Conservation (phyloP, 306 rosid genomes). For the Cucurbita moschata region DNA sequence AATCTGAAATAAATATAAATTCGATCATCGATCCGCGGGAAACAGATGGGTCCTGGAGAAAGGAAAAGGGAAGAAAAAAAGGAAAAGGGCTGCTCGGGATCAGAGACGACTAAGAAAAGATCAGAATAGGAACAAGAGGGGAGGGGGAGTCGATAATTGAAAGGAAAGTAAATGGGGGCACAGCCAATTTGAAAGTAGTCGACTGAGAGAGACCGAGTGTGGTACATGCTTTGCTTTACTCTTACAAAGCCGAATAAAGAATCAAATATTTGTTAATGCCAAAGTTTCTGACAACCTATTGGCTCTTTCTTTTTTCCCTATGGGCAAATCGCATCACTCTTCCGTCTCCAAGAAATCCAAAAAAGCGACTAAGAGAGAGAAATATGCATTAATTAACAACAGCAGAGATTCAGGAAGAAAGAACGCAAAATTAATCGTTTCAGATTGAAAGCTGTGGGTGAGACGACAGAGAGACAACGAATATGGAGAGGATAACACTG, state of each 20-base stretch:
- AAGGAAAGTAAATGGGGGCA: constrained; percentile 27
- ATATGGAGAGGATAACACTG: not conserved
- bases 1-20: not conserved
- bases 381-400: not conserved
- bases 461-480: constrained; percentile 6
- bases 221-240: constrained; percentile 28
- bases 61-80: constrained; percentile 27
- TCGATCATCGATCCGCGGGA: constrained; percentile 11
- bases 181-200: constrained; percentile 22
- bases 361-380: constrained; percentile 27
- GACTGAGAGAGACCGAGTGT: constrained; percentile 20
- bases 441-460: not conserved
- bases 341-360: constrained; percentile 12
- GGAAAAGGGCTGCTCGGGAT: constrained; percentile 57
- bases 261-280: constrained; percentile 18
- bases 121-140: constrained; percentile 11
- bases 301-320: constrained; percentile 18
- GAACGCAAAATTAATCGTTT: not conserved
- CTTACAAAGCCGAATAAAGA: constrained; percentile 20
- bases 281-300: constrained; percentile 27
- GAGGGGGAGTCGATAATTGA: constrained; percentile 28
- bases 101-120: constrained; percentile 44
- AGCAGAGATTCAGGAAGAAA: constrained; percentile 1
- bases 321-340: constrained; percentile 26
- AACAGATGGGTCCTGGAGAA: constrained; percentile 39